Base-by-base conservation (phyloP, 2,329 filamentous ascomycete genomes). In the Exutisphaerella laricina region DNA sequence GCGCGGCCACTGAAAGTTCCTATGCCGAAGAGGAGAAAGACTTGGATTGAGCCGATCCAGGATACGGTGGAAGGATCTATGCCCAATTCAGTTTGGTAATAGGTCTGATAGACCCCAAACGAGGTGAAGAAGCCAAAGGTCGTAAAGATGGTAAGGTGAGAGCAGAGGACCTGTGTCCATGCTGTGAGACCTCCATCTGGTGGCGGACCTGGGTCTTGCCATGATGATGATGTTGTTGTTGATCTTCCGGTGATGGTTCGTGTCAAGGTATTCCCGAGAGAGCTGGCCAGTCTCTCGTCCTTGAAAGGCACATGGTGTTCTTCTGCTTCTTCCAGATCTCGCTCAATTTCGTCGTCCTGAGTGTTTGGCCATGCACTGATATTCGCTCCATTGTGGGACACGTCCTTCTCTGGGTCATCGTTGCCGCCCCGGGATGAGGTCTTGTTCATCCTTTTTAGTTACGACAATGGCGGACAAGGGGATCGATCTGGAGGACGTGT, bases 11-110 rank as follows among this genome's bases (percentile, higher is more conserved):
- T 69, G 14, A 77, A 60, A 20, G 73, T 68, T 7, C 73, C 73
- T 20, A 75, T 59, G 31, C 73, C 63, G 54, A 77, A 68, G 18
- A 78, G 62, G 10, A 78, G 65, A 55, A 75, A 75, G 6, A 71
- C 66, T 45, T 76, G 71, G 10, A 74, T 56, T 2, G 70, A 70
- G 29, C 73, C 73, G 34, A 77, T 71, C 70, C 72, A 77, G 29
- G 73, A 72, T 46, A 78, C 73, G 4, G 66, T 65, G 0, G 71
- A 73, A 3, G 59, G 51, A 0, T 57, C 38, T n/a, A 60, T 48
- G n/a, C 61, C 50, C 1, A 67, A 61, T 0, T 48, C 52, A 2
- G 53, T 41, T 18, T 55, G 50, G 43, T 74, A 75, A 51, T 73
- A 72, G 3, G 68, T 64, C 47, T 73, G 69, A 45, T 70, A 72